Conservation (phyloP, 2,329 filamentous ascomycete genomes). For the Fragosphaeria purpurea region DNA sequence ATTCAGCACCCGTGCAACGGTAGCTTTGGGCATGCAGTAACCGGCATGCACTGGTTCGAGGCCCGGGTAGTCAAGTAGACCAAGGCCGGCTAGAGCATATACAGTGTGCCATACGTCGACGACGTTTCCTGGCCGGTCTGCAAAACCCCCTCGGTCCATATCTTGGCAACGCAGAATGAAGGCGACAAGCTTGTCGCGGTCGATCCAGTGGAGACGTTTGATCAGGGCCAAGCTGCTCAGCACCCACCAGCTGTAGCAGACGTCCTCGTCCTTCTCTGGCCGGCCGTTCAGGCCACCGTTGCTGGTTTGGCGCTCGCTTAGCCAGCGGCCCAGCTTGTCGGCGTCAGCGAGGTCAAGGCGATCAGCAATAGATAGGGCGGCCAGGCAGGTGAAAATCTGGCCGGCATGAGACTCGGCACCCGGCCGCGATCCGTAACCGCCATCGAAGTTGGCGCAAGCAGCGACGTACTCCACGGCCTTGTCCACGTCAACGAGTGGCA, state of each 20-base stretch:
- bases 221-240: conserved; percentile 87
- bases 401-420: conserved; percentile 91
- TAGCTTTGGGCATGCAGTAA: conserved; percentile 70
- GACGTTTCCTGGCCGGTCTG: conserved; percentile 86
- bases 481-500: conserved; percentile 65
- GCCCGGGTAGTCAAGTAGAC: conserved; percentile 67
- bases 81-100: conserved; percentile 82
- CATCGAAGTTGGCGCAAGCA: conserved; percentile 85
- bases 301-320: conserved; percentile 83
- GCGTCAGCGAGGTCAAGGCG: conserved; percentile 72
- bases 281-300: conserved; percentile 86
- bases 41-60: conserved; percentile 75
- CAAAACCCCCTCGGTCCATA: conserved; percentile 69
- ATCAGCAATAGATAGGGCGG: conserved; percentile 72
- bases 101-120: conserved; percentile 95
- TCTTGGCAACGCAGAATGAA: conserved; percentile 93
- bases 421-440: conserved; percentile 80
- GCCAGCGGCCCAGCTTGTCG: conserved; percentile 76
- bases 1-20: conserved; percentile 43
- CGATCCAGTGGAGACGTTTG: conserved; percentile 82
- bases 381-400: conserved; percentile 91
- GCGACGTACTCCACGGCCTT: conserved; percentile 72
- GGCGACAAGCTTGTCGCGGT: conserved; percentile 61
- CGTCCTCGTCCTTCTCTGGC: conserved; percentile 91
- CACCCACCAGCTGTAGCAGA: conserved; percentile 99